Evolutionary conservation across 106 monocot species (phyloP).

Genomic region (Dioscorea dumetorum): DNA sequence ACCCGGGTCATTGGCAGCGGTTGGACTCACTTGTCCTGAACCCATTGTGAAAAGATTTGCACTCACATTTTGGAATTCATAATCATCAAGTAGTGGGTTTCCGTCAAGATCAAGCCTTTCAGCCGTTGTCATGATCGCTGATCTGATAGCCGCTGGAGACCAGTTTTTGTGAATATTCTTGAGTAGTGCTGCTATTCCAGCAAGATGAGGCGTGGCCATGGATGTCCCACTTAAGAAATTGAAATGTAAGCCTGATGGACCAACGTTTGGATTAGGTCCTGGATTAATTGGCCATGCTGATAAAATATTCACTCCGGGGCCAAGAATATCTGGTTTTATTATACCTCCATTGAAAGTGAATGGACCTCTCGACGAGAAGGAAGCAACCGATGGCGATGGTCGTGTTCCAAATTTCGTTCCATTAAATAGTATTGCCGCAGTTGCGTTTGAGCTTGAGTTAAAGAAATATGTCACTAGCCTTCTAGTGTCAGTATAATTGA

Average conservation of each 20-base stretch:
- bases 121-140: constrained; percentile 4
- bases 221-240: constrained; percentile 15
- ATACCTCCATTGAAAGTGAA: background rate
- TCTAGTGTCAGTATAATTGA: background rate
- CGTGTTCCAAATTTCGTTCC: background rate
- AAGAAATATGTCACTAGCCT: background rate
- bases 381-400: background rate
- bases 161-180: background rate
- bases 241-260: constrained; percentile 1
- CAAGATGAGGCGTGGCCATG: background rate
- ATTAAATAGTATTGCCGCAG: background rate
- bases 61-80: background rate
- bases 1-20: constrained; percentile 16
- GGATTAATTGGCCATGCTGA: constrained; percentile 1
- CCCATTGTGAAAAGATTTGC: constrained; percentile 22
- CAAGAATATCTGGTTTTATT: constrained; percentile 2
- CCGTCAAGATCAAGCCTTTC: background rate
- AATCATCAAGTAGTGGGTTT: background rate
- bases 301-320: background rate
- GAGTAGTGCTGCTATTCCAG: constrained; percentile 1
- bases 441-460: background rate
- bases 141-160: background rate
- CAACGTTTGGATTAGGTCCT: background rate
- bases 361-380: constrained; percentile 5
- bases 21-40: constrained; percentile 29